Evolutionary conservation across 805 yeast genomes (phyloP).

Genomic region (Wickerhamiella kurtzmanii): DNA sequence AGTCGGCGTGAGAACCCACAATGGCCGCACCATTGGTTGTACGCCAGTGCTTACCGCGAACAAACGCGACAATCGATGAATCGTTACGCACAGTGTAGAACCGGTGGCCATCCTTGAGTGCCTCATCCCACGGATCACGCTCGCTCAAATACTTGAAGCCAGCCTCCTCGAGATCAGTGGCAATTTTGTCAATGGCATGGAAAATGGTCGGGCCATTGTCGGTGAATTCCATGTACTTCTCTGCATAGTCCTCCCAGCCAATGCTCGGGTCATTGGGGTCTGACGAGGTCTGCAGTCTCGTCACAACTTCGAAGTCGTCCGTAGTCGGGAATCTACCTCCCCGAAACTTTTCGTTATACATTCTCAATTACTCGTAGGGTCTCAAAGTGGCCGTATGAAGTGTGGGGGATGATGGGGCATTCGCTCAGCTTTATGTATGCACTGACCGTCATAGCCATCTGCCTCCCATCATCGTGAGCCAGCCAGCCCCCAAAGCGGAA

Average conservation of each 20-base stretch:
- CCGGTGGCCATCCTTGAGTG: conserved; percentile 34
- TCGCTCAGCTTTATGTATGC: background rate
- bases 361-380: no score
- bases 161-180: conserved; percentile 34
- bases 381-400: no score
- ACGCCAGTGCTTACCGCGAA: conserved; percentile 53
- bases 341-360: background rate
- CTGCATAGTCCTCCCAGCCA: conserved; percentile 20
- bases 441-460: no score
- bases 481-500: background rate
- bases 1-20: conserved; percentile 65
- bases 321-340: background rate
- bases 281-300: conserved; percentile 4
- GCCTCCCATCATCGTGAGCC: no score
- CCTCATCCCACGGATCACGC: conserved; percentile 39
- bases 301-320: conserved; percentile 21
- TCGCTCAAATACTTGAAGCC: conserved; percentile 61
- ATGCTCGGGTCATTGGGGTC: conserved; percentile 14
- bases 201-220: conserved; percentile 59
- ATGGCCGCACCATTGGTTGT: conserved; percentile 50
- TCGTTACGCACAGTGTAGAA: conserved; percentile 55
- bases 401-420: background rate
- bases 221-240: conserved; percentile 54
- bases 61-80: conserved; percentile 55
- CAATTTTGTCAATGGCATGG: conserved; percentile 50